Percentiles rank a stretch among this genome's conserved stretches.
These are phyloP conservation scores for Diaporthe vexans DNA, from an alignment of 2,329 filamentous ascomycete species.

Conservation along the genomic window DNA sequence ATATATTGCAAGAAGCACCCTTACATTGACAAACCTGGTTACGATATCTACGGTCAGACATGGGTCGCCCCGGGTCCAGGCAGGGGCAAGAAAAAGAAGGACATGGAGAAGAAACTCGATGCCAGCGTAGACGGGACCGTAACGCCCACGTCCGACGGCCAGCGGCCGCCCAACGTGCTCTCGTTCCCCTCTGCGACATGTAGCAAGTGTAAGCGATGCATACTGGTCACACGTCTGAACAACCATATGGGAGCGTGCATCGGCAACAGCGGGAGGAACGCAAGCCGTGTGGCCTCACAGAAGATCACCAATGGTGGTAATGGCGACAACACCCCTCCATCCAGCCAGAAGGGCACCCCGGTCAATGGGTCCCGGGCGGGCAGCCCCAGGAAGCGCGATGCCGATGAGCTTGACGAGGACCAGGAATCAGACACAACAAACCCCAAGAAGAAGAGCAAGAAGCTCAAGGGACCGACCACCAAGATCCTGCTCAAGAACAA, in stretches of 20 bases:
- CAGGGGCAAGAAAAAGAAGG: conserved; percentile 85
- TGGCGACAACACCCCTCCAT: conserved; percentile 71
- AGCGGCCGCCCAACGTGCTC: conserved; percentile 72
- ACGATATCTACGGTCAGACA: conserved; percentile 86
- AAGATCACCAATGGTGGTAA: conserved; percentile 71
- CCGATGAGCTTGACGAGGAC: conserved; percentile 68
- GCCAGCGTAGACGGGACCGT: conserved; percentile 57
- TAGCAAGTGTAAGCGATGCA: conserved; percentile 76
- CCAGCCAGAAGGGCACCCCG: conserved; percentile 74
- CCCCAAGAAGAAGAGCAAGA: conserved; percentile 72
- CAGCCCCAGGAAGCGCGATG: conserved; percentile 70
- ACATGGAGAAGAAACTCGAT: conserved; percentile 73
- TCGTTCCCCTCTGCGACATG: conserved; percentile 76
- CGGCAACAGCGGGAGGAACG: conserved; percentile 74
- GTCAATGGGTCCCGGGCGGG: conserved; percentile 65
- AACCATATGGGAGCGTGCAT: conserved; percentile 79
- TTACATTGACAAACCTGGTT: conserved; percentile 81
- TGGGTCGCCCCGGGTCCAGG: conserved; percentile 80
- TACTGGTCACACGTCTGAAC: conserved; percentile 74
- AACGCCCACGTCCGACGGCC: conserved; percentile 60
- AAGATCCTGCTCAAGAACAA: conserved; percentile 71
- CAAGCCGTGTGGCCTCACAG: conserved; percentile 72
- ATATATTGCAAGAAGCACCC: conserved; percentile 86
- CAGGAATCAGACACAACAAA: conserved; percentile 63
- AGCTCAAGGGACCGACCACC: conserved; percentile 61